These are phyloP conservation scores for Xylariaceae sp. DNA, from an alignment of 2,329 filamentous ascomycete species.

Conservation along the genomic window DNA sequence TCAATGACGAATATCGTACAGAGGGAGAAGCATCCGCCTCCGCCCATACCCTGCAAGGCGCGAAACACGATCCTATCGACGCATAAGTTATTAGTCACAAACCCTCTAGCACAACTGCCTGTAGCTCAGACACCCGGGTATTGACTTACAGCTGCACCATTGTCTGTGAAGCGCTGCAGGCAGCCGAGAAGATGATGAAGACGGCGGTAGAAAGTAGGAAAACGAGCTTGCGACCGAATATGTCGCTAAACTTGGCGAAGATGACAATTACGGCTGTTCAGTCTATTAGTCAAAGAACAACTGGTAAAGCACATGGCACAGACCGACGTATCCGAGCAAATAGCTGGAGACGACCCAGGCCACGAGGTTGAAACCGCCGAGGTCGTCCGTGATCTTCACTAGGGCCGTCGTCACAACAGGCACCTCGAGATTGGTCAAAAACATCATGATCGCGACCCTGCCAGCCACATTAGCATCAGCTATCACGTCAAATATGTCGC, in stretches of 20 bases:
- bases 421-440: slow-evolving; percentile 39
- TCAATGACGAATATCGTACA: background rate
- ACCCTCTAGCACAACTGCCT: no score
- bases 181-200: slow-evolving; percentile 6
- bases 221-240: slow-evolving; percentile 5
- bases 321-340: slow-evolving; percentile 40
- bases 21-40: background rate
- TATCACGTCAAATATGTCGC: no score
- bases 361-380: slow-evolving; percentile 14
- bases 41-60: background rate
- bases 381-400: slow-evolving; percentile 33
- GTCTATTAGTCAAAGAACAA: background rate
- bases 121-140: background rate
- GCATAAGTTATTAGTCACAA: background rate
- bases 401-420: slow-evolving; percentile 45
- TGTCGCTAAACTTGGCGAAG: slow-evolving; percentile 7
- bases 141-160: slow-evolving; percentile 4
- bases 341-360: slow-evolving; percentile 40
- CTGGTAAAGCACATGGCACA: background rate
- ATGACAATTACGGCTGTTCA: slow-evolving; percentile 3
- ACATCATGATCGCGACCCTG: slow-evolving; percentile 21
- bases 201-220: slow-evolving; percentile 1
- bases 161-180: slow-evolving; percentile 5
- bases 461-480: no score
- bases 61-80: background rate